Evolutionary conservation across 306 rosid genomes (phyloP).

Genomic region (Vigna mungo): DNA sequence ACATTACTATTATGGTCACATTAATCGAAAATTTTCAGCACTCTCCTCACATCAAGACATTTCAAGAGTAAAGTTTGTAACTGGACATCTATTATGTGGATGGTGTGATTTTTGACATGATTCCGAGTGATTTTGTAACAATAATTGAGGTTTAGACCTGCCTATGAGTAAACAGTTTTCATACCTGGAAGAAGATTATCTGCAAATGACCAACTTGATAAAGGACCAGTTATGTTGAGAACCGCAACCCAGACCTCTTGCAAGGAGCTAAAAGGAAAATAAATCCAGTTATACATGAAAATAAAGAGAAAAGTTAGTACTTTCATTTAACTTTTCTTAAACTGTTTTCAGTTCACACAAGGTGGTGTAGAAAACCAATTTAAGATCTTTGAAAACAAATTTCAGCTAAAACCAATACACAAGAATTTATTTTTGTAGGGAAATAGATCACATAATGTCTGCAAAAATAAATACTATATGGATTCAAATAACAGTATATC

Average conservation of each 20-base stretch:
- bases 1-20: not conserved
- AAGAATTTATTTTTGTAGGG: not conserved
- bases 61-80: not conserved
- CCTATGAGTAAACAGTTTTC: conserved; percentile 25
- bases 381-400: not conserved
- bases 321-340: conserved; percentile 1
- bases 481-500: not conserved
- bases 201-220: conserved; percentile 98
- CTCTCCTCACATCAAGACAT: not conserved
- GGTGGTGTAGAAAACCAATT: not conserved
- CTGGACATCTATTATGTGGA: not conserved
- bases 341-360: not conserved
- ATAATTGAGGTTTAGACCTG: not conserved
- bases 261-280: conserved; percentile 66
- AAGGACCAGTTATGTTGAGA: conserved; percentile 94
- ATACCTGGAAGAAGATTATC: conserved; percentile 82
- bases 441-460: conserved; percentile 15
- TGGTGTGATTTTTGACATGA: not conserved
- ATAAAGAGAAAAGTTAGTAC: not conserved
- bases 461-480: not conserved
- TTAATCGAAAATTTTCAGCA: not conserved
- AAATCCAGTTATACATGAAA: conserved; percentile 16
- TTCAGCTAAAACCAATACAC: conserved; percentile 3
- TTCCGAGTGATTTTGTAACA: not conserved
- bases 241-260: conserved; percentile 95